phyloP scores from a whole-genome alignment of 2,329 filamentous ascomycete species.

The Pseudogymnoascus sp. region DNA sequence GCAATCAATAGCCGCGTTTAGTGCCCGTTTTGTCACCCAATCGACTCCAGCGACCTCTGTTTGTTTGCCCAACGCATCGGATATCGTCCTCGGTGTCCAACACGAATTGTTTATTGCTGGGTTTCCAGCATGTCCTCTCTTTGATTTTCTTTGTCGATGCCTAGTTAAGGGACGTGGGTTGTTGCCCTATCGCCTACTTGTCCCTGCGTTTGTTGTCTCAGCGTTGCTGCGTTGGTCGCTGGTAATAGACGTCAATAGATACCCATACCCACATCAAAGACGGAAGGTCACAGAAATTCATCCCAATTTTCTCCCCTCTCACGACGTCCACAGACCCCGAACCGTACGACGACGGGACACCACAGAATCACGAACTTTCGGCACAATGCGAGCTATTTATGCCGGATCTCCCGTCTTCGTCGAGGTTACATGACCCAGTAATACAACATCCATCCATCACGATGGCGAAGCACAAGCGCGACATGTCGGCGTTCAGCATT shows the following conservation, averaged over 20 bases:
- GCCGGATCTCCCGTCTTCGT: constrained; percentile 1
- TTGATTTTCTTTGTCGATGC: neutral
- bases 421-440: neutral
- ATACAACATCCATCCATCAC: neutral
- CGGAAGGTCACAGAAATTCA: neutral
- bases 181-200: neutral
- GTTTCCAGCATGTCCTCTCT: constrained; percentile 8
- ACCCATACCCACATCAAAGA: neutral
- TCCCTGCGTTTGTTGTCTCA: neutral
- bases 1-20: constrained; percentile 6
- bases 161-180: neutral
- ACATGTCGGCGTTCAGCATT: constrained; percentile 4
- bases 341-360: neutral
- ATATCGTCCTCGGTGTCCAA: neutral
- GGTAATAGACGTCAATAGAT: constrained; percentile 1
- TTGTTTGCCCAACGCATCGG: neutral
- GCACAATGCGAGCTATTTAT: constrained; percentile 8
- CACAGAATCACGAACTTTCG: neutral
- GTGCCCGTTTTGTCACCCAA: constrained; percentile 7
- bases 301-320: neutral
- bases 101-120: constrained; percentile 2
- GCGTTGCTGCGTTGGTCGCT: neutral
- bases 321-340: neutral
- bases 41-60: neutral
- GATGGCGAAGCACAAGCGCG: constrained; percentile 6